phyloP scores from a whole-genome alignment of 345 rosid species.

The Populus euphratica region DNA sequence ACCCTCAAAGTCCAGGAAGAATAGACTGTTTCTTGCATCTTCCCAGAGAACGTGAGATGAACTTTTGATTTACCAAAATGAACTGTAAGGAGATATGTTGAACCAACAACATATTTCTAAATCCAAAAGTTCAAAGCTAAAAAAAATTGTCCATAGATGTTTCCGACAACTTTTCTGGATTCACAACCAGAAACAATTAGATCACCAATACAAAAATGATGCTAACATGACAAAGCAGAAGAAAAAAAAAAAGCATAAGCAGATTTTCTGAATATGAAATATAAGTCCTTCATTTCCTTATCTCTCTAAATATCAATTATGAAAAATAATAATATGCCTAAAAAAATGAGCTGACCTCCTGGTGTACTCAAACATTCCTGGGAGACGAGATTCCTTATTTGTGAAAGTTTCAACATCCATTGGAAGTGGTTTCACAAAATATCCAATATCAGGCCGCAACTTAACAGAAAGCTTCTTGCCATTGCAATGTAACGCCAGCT shows the following conservation, averaged over 20 bases:
- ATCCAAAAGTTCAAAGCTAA: not conserved
- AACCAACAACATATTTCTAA: not conserved
- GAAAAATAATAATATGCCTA: not conserved
- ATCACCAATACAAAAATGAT: not conserved
- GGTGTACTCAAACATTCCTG: slow-evolving; percentile 83
- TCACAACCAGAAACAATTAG: not conserved
- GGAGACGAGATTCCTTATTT: slow-evolving; percentile 62
- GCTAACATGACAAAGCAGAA: not conserved
- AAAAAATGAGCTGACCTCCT: slow-evolving; percentile 55
- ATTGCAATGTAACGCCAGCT: slow-evolving; percentile 49
- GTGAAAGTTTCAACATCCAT: slow-evolving; percentile 54
- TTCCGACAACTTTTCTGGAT: not conserved
- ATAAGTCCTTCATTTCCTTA: not conserved
- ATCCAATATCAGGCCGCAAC: slow-evolving; percentile 92
- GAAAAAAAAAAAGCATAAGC: not conserved
- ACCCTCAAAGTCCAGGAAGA: not conserved
- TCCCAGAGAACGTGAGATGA: not conserved
- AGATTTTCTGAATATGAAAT: not conserved
- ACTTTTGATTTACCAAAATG: not conserved
- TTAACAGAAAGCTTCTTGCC: slow-evolving; percentile 67
- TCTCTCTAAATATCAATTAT: not conserved
- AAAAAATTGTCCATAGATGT: not conserved
- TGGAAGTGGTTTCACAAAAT: slow-evolving; percentile 79
- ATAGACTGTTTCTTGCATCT: not conserved
- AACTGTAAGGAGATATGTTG: not conserved